Conservation (phyloP, 1,284 basidiomycete species). For the Volvariella volvacea region DNA sequence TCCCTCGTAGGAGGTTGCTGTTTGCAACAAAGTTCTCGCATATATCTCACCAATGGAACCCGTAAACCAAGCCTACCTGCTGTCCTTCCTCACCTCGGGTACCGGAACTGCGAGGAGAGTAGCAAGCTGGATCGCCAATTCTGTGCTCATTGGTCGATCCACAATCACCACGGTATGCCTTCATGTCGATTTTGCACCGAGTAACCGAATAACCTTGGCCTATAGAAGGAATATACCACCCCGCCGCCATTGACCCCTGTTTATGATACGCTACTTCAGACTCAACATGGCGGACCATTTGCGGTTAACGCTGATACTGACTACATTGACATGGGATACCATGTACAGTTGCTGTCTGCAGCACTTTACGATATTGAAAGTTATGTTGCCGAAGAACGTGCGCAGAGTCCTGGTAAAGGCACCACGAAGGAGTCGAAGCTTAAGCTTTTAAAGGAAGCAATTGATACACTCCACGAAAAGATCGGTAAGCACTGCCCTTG, state of each 20-base stretch:
- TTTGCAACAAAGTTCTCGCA: neutral
- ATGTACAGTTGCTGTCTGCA: slow-evolving; percentile 46
- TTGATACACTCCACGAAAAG: slow-evolving; percentile 50
- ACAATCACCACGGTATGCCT: slow-evolving; percentile 21
- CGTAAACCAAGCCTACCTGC: slow-evolving; percentile 33
- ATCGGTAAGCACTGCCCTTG: slow-evolving; percentile 41
- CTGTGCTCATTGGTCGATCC: slow-evolving; percentile 26
- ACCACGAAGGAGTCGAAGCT: slow-evolving; percentile 30
- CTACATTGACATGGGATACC: slow-evolving; percentile 49
- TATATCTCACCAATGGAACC: slow-evolving; percentile 2
- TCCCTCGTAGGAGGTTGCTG: too few relatives aligned
- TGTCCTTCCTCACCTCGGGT: slow-evolving; percentile 47
- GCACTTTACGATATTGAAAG: slow-evolving; percentile 50
- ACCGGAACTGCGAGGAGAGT: slow-evolving; percentile 44
- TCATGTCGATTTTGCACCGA: slow-evolving; percentile 1
- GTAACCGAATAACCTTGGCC: too few relatives aligned
- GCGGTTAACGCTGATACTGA: slow-evolving; percentile 43
- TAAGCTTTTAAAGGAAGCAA: slow-evolving; percentile 34
- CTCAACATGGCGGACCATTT: slow-evolving; percentile 25
- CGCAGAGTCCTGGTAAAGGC: slow-evolving; percentile 10
- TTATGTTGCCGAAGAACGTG: slow-evolving; percentile 45
- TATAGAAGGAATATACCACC: slow-evolving; percentile 27
- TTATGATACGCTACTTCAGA: slow-evolving; percentile 20
- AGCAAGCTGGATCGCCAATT: slow-evolving; percentile 47
- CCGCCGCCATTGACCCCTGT: slow-evolving; percentile 40